A percentile compares a stretch with the other conserved stretches of the same genome.
Evolutionary conservation across 2,329 filamentous ascomycete genomes (phyloP).

Genomic region (Huntiella abstrusa): DNA sequence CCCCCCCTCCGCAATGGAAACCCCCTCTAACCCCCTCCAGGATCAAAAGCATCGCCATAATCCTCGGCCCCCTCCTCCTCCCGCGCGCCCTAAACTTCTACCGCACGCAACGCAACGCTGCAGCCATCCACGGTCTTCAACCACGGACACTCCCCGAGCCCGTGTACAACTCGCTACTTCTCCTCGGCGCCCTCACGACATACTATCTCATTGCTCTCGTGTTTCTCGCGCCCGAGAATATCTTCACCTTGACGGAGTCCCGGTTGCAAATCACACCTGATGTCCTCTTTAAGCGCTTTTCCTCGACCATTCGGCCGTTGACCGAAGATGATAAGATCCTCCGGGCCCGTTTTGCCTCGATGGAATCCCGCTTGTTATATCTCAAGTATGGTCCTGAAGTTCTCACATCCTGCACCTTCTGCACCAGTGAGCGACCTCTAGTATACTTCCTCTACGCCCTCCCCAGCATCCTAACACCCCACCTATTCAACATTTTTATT

Average conservation of each 20-base stretch:
- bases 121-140: constrained; percentile 20
- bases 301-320: constrained; percentile 33
- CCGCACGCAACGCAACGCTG: constrained; percentile 31
- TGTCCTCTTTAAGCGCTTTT: constrained; percentile 63
- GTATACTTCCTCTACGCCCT: constrained; percentile 68
- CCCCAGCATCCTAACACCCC: constrained; percentile 53
- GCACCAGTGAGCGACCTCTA: constrained; percentile 46
- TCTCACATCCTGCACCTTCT: constrained; percentile 65
- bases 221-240: constrained; percentile 56
- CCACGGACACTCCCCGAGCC: constrained; percentile 34
- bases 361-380: constrained; percentile 62
- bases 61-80: constrained; percentile 54
- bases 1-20: neutral
- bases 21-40: constrained; percentile 16
- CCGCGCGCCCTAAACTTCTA: constrained; percentile 48
- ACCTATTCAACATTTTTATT: constrained; percentile 56
- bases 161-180: constrained; percentile 36
- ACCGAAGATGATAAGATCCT: constrained; percentile 45
- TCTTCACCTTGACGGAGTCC: constrained; percentile 60
- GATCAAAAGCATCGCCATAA: constrained; percentile 35
- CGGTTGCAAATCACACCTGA: constrained; percentile 73
- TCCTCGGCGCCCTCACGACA: constrained; percentile 34
- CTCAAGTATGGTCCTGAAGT: constrained; percentile 62
- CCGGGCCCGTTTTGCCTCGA: constrained; percentile 46
- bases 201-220: constrained; percentile 39